Conservation (phyloP, 1,284 basidiomycete genomes). For the Fomes fomentarius region DNA sequence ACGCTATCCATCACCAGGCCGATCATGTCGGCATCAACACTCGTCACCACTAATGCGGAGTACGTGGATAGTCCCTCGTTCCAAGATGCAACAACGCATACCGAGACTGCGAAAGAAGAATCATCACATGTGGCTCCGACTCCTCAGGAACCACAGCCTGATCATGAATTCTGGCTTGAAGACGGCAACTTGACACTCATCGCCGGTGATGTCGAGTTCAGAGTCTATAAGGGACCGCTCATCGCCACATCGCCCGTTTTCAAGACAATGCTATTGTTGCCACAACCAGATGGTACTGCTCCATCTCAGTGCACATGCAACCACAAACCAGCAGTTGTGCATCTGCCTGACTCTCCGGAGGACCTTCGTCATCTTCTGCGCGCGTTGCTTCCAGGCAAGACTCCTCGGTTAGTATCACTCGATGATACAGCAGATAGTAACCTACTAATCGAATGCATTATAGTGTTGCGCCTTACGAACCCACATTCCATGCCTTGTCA, state of each 20-base stretch:
- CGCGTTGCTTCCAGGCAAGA: neutral
- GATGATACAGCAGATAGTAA: too few relatives aligned
- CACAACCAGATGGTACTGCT: neutral
- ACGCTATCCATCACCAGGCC: too few relatives aligned
- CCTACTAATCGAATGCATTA: too few relatives aligned
- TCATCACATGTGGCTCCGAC: too few relatives aligned
- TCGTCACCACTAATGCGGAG: too few relatives aligned
- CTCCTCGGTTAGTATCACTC: neutral
- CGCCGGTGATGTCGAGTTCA: constrained; percentile 9
- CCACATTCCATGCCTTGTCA: constrained; percentile 3
- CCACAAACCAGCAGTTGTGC: neutral
- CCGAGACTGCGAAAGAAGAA: too few relatives aligned
- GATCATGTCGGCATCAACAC: too few relatives aligned
- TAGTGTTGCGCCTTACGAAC: neutral
- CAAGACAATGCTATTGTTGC: constrained; percentile 7
- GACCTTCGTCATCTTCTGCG: neutral
- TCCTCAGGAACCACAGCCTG: neutral
- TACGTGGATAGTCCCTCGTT: too few relatives aligned
- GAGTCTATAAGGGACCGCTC: constrained; percentile 7
- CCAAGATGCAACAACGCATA: too few relatives aligned
- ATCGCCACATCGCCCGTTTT: constrained; percentile 8
- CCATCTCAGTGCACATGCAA: neutral
- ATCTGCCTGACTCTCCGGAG: neutral
- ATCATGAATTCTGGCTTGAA: constrained; percentile 13
- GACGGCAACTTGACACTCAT: constrained; percentile 7